These are phyloP conservation scores for Yamadazyma nakazawae DNA, from an alignment of 805 yeast species.

Conservation along the genomic window DNA sequence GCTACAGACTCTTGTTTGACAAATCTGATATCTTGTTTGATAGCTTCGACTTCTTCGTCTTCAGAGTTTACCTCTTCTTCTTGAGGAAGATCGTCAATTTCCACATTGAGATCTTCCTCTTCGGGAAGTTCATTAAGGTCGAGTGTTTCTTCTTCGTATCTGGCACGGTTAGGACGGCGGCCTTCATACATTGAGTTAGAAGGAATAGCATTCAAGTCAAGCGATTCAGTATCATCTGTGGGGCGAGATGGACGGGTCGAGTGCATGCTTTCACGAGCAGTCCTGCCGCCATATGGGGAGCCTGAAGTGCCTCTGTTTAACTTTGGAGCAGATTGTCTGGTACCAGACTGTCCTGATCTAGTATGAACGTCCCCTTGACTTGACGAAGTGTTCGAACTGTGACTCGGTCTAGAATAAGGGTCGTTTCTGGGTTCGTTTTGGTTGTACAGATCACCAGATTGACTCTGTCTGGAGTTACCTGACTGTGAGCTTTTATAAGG, in stretches of 20 bases:
- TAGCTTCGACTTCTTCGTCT: slow-evolving; percentile 85
- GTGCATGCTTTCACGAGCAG: slow-evolving; percentile 1
- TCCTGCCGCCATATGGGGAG: slow-evolving; percentile 14
- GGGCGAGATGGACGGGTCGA: not conserved
- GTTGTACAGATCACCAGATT: not conserved
- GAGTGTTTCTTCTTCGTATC: slow-evolving; percentile 21
- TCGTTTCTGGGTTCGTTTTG: not conserved
- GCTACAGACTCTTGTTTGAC: slow-evolving; percentile 85
- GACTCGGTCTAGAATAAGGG: slow-evolving; percentile 2
- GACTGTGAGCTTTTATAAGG: not conserved
- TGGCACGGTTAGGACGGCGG: slow-evolving; percentile 11
- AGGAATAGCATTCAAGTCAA: slow-evolving; percentile 40
- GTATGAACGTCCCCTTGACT: slow-evolving; percentile 7
- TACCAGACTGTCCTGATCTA: not conserved
- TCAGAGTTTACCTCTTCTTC: slow-evolving; percentile 50
- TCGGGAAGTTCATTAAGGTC: slow-evolving; percentile 33
- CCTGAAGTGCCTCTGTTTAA: not conserved
- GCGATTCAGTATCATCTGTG: slow-evolving; percentile 28
- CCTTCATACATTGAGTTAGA: slow-evolving; percentile 21
- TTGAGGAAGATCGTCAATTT: slow-evolving; percentile 34
- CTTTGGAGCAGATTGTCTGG: not conserved
- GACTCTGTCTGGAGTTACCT: not conserved
- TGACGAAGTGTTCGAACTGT: not conserved
- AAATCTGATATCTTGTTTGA: slow-evolving; percentile 77
- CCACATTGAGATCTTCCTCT: slow-evolving; percentile 39